phyloP scores from a whole-genome alignment of 345 rosid genomes.

The Dipteronia dyeriana region DNA sequence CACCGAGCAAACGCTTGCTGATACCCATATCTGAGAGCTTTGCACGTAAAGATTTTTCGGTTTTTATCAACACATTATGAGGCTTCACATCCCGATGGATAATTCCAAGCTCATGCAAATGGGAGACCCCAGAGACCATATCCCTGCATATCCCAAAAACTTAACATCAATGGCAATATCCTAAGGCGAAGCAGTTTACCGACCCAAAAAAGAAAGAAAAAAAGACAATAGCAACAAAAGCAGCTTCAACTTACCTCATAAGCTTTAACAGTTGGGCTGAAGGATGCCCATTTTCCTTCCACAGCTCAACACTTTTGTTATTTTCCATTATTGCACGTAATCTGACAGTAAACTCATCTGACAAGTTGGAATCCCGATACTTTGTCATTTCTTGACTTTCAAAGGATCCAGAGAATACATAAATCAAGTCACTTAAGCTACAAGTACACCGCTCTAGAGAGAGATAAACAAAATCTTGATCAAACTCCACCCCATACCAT shows the following conservation, averaged over 20 bases:
- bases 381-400: conserved; percentile 34
- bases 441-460: conserved; percentile 69
- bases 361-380: conserved; percentile 22
- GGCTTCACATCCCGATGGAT: conserved; percentile 82
- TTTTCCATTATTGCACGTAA: conserved; percentile 35
- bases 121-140: conserved; percentile 65
- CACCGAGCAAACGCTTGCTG: conserved; percentile 63
- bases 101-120: conserved; percentile 76
- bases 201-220: neutral
- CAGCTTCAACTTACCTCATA: conserved; percentile 51
- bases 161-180: neutral
- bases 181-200: neutral
- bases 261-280: conserved; percentile 54
- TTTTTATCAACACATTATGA: conserved; percentile 74
- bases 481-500: conserved; percentile 70
- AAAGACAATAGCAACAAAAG: neutral
- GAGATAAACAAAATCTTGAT: conserved; percentile 68
- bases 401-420: conserved; percentile 38
- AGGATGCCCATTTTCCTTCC: conserved; percentile 68
- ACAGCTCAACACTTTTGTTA: conserved; percentile 44
- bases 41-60: conserved; percentile 56
- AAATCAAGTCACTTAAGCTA: conserved; percentile 63
- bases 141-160: conserved; percentile 43
- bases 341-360: conserved; percentile 28
- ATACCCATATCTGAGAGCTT: conserved; percentile 88